Evolutionary conservation across 768 basidiomycete species (phyloP), one percentile per base, ranked within the genome.

Genomic region (Phaeotremella fagi): DNA sequence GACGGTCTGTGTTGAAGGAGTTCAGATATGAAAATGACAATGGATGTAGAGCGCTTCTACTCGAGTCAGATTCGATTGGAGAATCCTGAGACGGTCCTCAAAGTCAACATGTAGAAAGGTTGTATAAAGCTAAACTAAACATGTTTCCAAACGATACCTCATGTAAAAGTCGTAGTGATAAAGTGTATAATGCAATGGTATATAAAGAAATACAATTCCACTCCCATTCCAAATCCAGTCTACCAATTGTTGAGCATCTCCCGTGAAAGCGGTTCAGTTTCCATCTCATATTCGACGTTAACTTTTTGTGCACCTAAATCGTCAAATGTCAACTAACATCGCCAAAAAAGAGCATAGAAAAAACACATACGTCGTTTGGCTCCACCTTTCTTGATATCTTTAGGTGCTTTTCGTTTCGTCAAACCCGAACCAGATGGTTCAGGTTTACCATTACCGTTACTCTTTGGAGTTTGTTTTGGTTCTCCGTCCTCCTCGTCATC

Each of bases 261-360:
- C 54, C 75, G 72, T n/a, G 69, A 69, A 45, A 75, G 60, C 24
- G 75, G 76, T 54, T 75, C 89, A 75, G 86, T 79, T 77, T 95
- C 92, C 72, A 88, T 83, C 74, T 98, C 92, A 82, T 95, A 95
- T 75, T 97, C 94, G 66, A 98, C 85, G 72, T 97, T 89, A 68
- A 98, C 85, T 60, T 85, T 80, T 14, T 90, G 85, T 18, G 84
- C 87, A 66, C 80, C 85, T 85, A 72, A 26, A 29, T 22, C 18
- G 22, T 41, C 38, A 41, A 20, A 41, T 12, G 20, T 22, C 38
- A 41, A 2, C 25, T 7, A 24, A 52, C 14, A 14, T 28, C 24
- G 41, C 36, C 46, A 22, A 38, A 41, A 7, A 24, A 20, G 25
- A 45, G 18, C 46, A 47, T 48, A 23, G 2, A 49, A 41, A 41